Base-by-base conservation (phyloP, 2,329 filamentous ascomycete genomes). In the Hypoxylon sp. region DNA sequence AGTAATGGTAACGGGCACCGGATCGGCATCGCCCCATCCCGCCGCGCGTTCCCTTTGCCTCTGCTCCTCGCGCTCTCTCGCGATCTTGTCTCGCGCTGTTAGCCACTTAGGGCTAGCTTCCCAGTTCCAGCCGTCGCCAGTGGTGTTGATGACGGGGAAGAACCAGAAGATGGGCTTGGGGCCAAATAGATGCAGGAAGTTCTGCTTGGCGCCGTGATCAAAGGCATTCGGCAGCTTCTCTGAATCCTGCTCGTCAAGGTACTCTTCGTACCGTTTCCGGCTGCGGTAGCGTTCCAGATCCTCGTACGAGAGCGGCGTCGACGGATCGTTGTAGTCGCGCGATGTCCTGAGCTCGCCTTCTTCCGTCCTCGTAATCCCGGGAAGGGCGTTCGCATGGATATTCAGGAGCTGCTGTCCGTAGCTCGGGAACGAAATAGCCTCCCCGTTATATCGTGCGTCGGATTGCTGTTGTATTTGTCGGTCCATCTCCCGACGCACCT, bases 71-170 rank as follows among this genome's bases (percentile, higher is more conserved):
- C 86, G 77, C 58, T 88, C 84, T 8, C 69, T 65, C 3, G 78
- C 76, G n/a, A 92, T 79, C 17, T 78, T 78, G 4, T 92, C 87
- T 38, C 88, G 81, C 3, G 88, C 89, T 29, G 88, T 86, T 2
- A 90, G 62, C 90, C 95, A 99, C 64, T 85, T 86, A 1, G 85
- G 82, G 69, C 87, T 96, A 0, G 93, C 84, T 69, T 97, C 92
- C 95, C 95, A 99, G 40, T 81, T 83, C 94, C 94, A 99, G 18
- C 95, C 95, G 73, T 99, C 91, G 27, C 94, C 94, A 0, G 86
- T 90, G 1, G 92, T 96, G 70, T 90, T 98, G 73, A 84, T 86
- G 41, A 98, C 78, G 0, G 95, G 95, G 1, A 98, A 60, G 23
- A 81, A 77, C 94, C 95, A 98, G 7, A 95, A 79, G 21, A 84